Evolutionary conservation across 2,329 filamentous ascomycete species (phyloP).

Genomic region (Xylariaceae sp.): DNA sequence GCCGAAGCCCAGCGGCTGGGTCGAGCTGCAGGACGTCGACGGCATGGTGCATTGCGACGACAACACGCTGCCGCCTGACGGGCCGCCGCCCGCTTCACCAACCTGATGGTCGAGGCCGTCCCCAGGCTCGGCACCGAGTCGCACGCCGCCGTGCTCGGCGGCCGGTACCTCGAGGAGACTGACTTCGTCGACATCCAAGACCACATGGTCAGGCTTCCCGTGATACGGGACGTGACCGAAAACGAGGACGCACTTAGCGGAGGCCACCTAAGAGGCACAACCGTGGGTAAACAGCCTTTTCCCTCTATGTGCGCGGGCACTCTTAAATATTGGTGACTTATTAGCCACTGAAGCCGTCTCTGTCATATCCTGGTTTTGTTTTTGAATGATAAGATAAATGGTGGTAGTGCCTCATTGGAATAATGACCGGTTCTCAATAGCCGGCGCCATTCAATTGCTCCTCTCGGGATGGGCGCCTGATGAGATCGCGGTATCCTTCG

Average conservation of each 20-base stretch:
- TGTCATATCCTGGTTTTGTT: too few species aligned
- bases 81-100: constrained; percentile 27
- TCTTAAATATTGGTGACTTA: too few species aligned
- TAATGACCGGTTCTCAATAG: constrained; percentile 4
- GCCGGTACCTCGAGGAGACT: constrained; percentile 24
- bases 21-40: constrained; percentile 39
- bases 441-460: constrained; percentile 32
- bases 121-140: constrained; percentile 29
- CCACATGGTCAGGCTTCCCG: constrained; percentile 15
- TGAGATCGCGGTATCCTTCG: constrained; percentile 21
- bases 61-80: constrained; percentile 24
- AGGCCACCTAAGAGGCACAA: too few species aligned
- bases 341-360: too few species aligned
- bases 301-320: too few species aligned
- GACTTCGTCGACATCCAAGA: constrained; percentile 20
- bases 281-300: too few species aligned
- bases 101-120: constrained; percentile 28
- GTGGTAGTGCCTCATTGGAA: too few species aligned
- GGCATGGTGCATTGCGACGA: constrained; percentile 32
- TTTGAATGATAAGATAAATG: too few species aligned
- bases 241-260: too few species aligned
- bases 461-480: constrained; percentile 27
- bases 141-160: constrained; percentile 30
- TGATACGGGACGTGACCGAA: constrained; percentile 21
- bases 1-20: constrained; percentile 36